Base-by-base conservation (phyloP, 2,329 filamentous ascomycete genomes). In the Aspergillus sp. region DNA sequence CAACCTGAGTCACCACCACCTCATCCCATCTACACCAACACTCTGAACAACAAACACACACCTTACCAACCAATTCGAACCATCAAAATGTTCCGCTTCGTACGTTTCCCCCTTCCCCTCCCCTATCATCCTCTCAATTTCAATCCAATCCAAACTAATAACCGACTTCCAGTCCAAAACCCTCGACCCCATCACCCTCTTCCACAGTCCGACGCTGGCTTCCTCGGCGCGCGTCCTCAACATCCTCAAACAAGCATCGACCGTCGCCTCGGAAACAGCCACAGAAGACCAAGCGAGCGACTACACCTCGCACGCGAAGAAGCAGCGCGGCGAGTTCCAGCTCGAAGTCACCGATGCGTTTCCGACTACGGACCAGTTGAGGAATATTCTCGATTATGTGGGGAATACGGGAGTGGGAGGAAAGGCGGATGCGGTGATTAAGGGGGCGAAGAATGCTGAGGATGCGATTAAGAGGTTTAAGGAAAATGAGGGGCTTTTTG, bases 161-260 rank as follows among this genome's bases (percentile, higher is more conserved):
- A 7, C 26, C 19, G 7, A 39, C 32, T n/a, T 36, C 27, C 27
- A 90, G 86, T 80, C 77, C 70, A 90, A 89, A 76, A 79, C 85
- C 54, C 79, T 88, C 68, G 90, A 97, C 74, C 88, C 95, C 54
- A 82, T 97, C 65, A 97, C 91, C 49, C 84, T 98, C 75, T 98
- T 97, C 77, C 90, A 96, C 79, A 87, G 88, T 68, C 81, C 91
- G 45, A 78, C 76, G 57, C 79, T 80, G 42, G 79, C 85, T 19
- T 77, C 85, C 51, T 96, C 90, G 4, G 74, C 81, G 40, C 82
- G 85, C 47, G 85, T 86, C 29, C 80, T 85, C 49, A 84, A 80
- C 34, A 72, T 95, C 42, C 80, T 97, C 48, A 94, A 93, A 72
- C 83, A 91, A 69, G 78, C 82, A 29, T 86, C 87, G 27, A 83